Evolutionary conservation across 2,329 filamentous ascomycete species (phyloP).

Genomic region (Colletotrichum camelliae): DNA sequence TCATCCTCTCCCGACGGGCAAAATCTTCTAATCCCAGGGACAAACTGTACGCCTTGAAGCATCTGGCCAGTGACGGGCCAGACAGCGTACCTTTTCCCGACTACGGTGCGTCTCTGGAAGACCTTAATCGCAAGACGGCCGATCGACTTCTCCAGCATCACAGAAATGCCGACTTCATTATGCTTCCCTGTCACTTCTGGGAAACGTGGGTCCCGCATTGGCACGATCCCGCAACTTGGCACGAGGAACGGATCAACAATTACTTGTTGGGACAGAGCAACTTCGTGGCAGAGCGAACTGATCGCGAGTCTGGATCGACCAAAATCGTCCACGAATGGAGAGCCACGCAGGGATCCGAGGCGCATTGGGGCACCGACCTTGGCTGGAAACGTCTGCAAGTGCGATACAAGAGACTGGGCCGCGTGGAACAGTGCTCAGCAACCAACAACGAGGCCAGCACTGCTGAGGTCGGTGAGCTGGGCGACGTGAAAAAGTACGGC

Average conservation of each 20-base stretch:
- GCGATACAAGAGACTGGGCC: background rate
- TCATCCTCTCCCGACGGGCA: background rate
- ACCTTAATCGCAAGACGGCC: background rate
- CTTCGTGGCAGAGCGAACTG: background rate
- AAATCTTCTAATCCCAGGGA: background rate
- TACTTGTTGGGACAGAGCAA: background rate
- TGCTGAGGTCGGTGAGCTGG: background rate
- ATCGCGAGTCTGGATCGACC: background rate
- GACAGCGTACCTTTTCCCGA: background rate
- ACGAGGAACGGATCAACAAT: background rate
- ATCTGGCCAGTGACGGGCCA: background rate
- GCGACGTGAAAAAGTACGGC: background rate
- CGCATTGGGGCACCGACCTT: rapidly evolving
- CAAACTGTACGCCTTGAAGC: background rate
- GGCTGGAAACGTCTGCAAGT: background rate
- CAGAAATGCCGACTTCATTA: background rate
- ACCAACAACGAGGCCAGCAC: background rate
- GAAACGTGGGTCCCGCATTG: background rate
- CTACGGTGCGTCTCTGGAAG: background rate
- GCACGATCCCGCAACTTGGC: background rate
- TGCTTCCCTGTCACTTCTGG: background rate
- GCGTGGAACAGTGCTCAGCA: background rate
- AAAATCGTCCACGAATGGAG: background rate
- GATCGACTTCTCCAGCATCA: background rate
- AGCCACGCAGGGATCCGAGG: background rate